Evolutionary conservation across 768 basidiomycete genomes (phyloP).

Genomic region (Pisolithus sp.): DNA sequence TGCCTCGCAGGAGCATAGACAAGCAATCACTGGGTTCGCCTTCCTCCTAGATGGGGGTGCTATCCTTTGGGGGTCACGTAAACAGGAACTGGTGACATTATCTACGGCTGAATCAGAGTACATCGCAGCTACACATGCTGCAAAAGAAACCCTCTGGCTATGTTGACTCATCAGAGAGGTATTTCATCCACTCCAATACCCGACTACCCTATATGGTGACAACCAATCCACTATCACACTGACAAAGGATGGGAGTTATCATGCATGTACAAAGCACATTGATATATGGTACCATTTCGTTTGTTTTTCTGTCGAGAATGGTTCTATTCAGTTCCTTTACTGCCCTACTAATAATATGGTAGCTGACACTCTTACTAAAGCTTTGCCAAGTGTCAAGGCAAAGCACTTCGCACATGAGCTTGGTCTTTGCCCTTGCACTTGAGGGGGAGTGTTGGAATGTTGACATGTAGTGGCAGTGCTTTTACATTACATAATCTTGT

Average conservation of each 20-base stretch:
- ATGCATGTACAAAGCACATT: not conserved
- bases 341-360: slow-evolving; percentile 11
- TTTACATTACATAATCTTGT: too few species aligned
- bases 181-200: not conserved
- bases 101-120: not conserved
- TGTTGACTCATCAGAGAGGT: not conserved
- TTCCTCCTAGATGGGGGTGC: slow-evolving; percentile 3
- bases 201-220: not conserved
- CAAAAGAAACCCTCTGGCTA: not conserved
- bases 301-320: not conserved
- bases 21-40: not conserved
- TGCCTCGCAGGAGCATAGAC: slow-evolving; percentile 1
- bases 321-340: not conserved
- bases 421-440: not conserved
- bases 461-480: too few species aligned
- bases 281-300: not conserved
- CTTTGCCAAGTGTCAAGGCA: not conserved
- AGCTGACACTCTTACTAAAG: slow-evolving; percentile 14
- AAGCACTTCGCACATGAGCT: not conserved
- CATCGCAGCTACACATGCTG: not conserved
- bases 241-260: not conserved
- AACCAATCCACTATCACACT: not conserved
- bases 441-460: slow-evolving; percentile 1
- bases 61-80: not conserved
- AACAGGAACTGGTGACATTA: slow-evolving; percentile 5